Conservation (phyloP, 495 filamentous ascomycete genomes). For the Penicillium parvum region DNA sequence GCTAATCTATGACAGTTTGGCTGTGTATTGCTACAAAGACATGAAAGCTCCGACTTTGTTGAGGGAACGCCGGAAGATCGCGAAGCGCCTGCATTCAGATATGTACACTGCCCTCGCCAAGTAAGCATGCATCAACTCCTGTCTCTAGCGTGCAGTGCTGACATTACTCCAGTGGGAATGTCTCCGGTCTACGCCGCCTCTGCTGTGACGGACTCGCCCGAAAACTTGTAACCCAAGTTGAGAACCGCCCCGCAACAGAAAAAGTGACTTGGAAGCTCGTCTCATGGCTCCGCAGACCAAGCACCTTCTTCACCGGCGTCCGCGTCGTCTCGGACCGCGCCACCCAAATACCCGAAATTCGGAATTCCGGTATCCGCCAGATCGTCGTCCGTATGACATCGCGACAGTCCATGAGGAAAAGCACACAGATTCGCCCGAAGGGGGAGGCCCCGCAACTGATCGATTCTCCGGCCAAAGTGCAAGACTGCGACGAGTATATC, state of each 20-base stretch:
- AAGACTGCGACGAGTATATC: slow-evolving; percentile 71
- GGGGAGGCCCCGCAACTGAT: neutral
- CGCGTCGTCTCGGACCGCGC: slow-evolving; percentile 59
- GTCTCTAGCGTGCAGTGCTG: neutral
- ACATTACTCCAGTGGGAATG: slow-evolving; percentile 49
- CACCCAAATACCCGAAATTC: slow-evolving; percentile 42
- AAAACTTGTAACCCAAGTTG: slow-evolving; percentile 53
- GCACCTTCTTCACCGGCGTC: slow-evolving; percentile 35
- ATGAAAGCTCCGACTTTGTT: slow-evolving; percentile 29
- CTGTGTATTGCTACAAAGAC: slow-evolving; percentile 37
- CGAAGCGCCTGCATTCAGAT: slow-evolving; percentile 53
- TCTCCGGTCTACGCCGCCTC: slow-evolving; percentile 49
- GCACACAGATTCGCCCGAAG: neutral
- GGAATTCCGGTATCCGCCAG: slow-evolving; percentile 57
- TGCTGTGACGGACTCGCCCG: slow-evolving; percentile 57
- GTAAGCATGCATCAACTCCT: slow-evolving; percentile 33
- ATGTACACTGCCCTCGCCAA: slow-evolving; percentile 71
- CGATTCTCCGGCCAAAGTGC: slow-evolving; percentile 44
- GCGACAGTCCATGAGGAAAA: slow-evolving; percentile 49
- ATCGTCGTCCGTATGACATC: slow-evolving; percentile 67
- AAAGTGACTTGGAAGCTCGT: slow-evolving; percentile 64
- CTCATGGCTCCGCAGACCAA: slow-evolving; percentile 53
- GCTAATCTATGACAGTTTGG: slow-evolving; percentile 36
- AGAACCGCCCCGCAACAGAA: slow-evolving; percentile 44
- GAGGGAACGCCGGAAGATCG: slow-evolving; percentile 32